These are phyloP conservation scores for Boletus mariae DNA, from an alignment of 1,284 basidiomycete species.

Conservation along the genomic window DNA sequence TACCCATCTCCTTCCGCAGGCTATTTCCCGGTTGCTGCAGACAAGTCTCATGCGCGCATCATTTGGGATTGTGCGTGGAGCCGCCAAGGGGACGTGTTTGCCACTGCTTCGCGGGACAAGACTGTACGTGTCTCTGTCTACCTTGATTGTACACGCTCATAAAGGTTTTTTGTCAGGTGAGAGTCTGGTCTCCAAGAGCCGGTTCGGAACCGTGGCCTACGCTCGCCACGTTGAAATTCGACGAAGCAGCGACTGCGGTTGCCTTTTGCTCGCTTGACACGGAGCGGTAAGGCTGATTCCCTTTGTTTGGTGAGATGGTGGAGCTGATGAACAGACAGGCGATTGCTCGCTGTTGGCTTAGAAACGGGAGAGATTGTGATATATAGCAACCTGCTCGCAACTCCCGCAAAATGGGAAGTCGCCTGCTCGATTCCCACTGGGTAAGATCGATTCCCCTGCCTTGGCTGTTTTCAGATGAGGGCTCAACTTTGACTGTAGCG, in stretches of 20 bases:
- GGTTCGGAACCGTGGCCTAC: slow-evolving; percentile 46
- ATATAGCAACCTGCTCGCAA: slow-evolving; percentile 39
- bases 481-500: slow-evolving; percentile 36
- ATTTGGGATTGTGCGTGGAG: slow-evolving; percentile 95
- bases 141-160: slow-evolving; percentile 1
- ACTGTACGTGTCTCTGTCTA: slow-evolving; percentile 50
- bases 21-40: slow-evolving; percentile 59
- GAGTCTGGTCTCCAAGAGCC: slow-evolving; percentile 53
- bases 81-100: slow-evolving; percentile 71
- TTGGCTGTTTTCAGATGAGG: no score
- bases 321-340: slow-evolving; percentile 36
- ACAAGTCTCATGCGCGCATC: slow-evolving; percentile 89
- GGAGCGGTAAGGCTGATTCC: slow-evolving; percentile 37
- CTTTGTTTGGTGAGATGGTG: not conserved
- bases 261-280: slow-evolving; percentile 50
- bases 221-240: slow-evolving; percentile 53
- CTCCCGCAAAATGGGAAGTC: slow-evolving; percentile 47
- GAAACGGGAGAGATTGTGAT: slow-evolving; percentile 67
- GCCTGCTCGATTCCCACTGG: slow-evolving; percentile 43
- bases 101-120: slow-evolving; percentile 93
- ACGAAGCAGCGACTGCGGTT: slow-evolving; percentile 69
- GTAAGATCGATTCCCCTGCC: slow-evolving; percentile 37
- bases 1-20: slow-evolving; percentile 35
- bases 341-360: slow-evolving; percentile 63
- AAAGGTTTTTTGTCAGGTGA: slow-evolving; percentile 48